A percentile compares a stretch with the other conserved stretches of the same genome.
Conservation (phyloP, 2,329 filamentous ascomycete species). For the Truncatella angustata region DNA sequence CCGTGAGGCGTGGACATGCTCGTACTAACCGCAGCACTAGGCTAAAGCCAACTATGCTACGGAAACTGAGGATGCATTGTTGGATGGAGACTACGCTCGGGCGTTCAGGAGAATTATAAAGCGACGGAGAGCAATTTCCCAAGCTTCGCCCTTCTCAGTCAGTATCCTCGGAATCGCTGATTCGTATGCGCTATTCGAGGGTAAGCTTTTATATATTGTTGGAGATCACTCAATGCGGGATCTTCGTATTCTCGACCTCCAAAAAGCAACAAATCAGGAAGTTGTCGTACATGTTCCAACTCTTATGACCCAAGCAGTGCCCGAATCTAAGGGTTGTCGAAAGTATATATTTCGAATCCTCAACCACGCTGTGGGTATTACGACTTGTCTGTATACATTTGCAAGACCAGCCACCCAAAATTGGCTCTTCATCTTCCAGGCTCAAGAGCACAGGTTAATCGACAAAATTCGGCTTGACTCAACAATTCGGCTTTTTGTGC, state of each 20-base stretch:
- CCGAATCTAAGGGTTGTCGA: slow-evolving; percentile 30
- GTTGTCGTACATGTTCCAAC: slow-evolving; percentile 52
- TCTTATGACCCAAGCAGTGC: slow-evolving; percentile 35
- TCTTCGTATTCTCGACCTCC: slow-evolving; percentile 60
- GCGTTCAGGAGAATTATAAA: slow-evolving; percentile 62
- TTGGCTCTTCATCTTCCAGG: slow-evolving; percentile 54
- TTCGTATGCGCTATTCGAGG: slow-evolving; percentile 61
- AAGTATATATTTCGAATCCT: slow-evolving; percentile 52
- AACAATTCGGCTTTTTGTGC: slow-evolving; percentile 61
- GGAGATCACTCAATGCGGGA: slow-evolving; percentile 33
- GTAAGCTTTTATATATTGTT: slow-evolving; percentile 62
- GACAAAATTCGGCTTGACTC: slow-evolving; percentile 40
- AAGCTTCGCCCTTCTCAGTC: slow-evolving; percentile 60
- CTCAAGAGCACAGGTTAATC: slow-evolving; percentile 37
- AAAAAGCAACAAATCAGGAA: slow-evolving; percentile 46
- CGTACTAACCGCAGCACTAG: slow-evolving; percentile 28
- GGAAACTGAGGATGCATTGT: slow-evolving; percentile 30
- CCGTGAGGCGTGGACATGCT: slow-evolving; percentile 9
- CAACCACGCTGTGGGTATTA: slow-evolving; percentile 54
- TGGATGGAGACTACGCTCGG: slow-evolving; percentile 39
- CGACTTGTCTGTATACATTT: slow-evolving; percentile 56
- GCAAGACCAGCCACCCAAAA: slow-evolving; percentile 33
- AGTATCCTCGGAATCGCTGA: slow-evolving; percentile 59
- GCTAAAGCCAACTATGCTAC: slow-evolving; percentile 27
- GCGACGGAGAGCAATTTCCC: slow-evolving; percentile 57